Conservation (phyloP, 106 monocot genomes). For the Dendrobium nobile region DNA sequence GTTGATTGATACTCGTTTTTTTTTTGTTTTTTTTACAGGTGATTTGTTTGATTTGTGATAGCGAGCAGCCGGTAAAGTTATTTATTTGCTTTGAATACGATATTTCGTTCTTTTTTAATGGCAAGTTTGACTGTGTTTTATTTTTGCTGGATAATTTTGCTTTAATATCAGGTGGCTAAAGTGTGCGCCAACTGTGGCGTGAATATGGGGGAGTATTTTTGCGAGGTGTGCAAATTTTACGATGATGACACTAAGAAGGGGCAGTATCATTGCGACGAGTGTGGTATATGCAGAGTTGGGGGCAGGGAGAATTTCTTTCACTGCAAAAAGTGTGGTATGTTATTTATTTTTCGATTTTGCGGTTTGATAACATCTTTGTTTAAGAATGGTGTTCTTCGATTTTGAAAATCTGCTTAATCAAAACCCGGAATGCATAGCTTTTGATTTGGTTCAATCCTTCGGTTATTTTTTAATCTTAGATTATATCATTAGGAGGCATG, state of each 20-base stretch:
- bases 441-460: neutral
- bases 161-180: slow-evolving; percentile 44
- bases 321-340: slow-evolving; percentile 85
- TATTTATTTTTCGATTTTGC: neutral
- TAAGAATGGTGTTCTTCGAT: neutral
- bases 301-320: slow-evolving; percentile 81
- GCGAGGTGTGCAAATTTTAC: slow-evolving; percentile 71
- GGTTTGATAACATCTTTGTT: neutral
- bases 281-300: slow-evolving; percentile 90
- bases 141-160: neutral
- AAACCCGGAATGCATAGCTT: neutral
- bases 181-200: slow-evolving; percentile 78
- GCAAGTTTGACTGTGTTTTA: neutral
- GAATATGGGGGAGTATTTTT: slow-evolving; percentile 94
- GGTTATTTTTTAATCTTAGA: neutral
- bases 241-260: slow-evolving; percentile 61
- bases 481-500: neutral
- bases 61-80: slow-evolving; percentile 53
- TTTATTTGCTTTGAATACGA: neutral
- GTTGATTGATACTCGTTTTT: neutral
- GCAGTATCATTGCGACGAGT: slow-evolving; percentile 81
- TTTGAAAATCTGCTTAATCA: neutral
- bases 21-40: slow-evolving; percentile 36
- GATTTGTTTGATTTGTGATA: slow-evolving; percentile 72
- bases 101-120: neutral